Evolutionary conservation across 768 basidiomycete species (phyloP).

Genomic region (Lentinula boryana): DNA sequence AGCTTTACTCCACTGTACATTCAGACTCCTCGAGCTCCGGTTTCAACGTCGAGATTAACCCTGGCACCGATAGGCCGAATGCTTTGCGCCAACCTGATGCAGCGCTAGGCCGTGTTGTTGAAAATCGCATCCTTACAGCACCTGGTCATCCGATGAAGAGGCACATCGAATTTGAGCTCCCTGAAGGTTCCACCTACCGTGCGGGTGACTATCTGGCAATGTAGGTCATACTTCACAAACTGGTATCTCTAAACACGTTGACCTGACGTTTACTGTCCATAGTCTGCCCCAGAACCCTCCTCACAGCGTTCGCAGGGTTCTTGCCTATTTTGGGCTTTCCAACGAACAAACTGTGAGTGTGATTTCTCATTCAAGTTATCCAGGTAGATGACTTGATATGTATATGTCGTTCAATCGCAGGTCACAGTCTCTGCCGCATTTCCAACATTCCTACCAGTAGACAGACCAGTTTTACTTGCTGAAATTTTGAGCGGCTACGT

Average conservation of each 20-base stretch:
- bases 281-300: constrained; percentile 36
- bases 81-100: constrained; percentile 31
- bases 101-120: constrained; percentile 30
- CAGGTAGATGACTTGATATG: too few species aligned
- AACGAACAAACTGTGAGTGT: constrained; percentile 30
- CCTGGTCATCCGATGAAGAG: constrained; percentile 32
- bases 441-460: constrained; percentile 33
- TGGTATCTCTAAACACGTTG: not conserved
- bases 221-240: constrained; percentile 14
- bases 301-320: constrained; percentile 30
- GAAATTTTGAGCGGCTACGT: constrained; percentile 38
- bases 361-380: not conserved
- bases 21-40: constrained; percentile 11
- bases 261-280: not conserved
- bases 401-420: constrained; percentile 10
- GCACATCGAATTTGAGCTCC: constrained; percentile 37
- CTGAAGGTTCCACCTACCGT: constrained; percentile 28
- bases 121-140: constrained; percentile 32
- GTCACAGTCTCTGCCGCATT: constrained; percentile 29
- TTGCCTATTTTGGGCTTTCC: constrained; percentile 29
- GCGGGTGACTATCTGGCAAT: constrained; percentile 45
- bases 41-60: constrained; percentile 24
- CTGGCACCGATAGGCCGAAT: constrained; percentile 25
- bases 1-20: constrained; percentile 26
- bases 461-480: constrained; percentile 28